Base-by-base conservation (phyloP, 352 stramenopile species). In the Pythium folliculosum region DNA sequence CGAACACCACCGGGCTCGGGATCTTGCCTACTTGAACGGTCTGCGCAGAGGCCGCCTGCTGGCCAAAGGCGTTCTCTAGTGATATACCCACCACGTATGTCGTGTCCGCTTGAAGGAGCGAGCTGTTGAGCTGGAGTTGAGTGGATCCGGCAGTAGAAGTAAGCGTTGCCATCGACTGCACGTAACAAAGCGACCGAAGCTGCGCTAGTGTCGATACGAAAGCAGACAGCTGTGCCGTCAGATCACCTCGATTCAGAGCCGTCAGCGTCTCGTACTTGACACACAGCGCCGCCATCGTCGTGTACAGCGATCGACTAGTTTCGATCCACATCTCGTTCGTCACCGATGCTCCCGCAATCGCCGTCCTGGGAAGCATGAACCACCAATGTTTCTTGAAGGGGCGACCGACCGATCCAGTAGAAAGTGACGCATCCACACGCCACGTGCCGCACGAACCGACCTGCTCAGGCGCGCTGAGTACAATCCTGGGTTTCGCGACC, bases 361-460 rank as follows among this genome's bases (percentile, higher is more conserved):
- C 63, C 19, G 55, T 35, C 10, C 58, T 51, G 0, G 83, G 79
- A 3, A 90, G 51, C 0, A 63, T 67, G 13, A 85, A 79, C 84
- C 82, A 93, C 22, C 59, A 47, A 5, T 77, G 45, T 6, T 73
- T 60, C 19, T 56, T 54, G 35, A 81, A 94, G 7, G 75, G 63
- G 3, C 85, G 81, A 7, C 84, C 82, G 0, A 77, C 80, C 27
- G 70, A 70, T 16, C 85, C 85, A 35, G 71, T 81, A 0, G 85
- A 92, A 4, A 90, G 69, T 0, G 77, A 80, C 3, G 77, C 82
- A 27, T 94, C 85, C 2, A 71, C 60, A 0, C 51, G 60, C 77
- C 83, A 90, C 1, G 38, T n/a, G 0, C 85, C 85, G 53, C 85
- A 94, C 17, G 79, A 86, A 3, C 83, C 79, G 17, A 80, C 75